These are phyloP conservation scores for Corchorus capsularis DNA, from an alignment of 345 rosid genomes.

Conservation along the genomic window DNA sequence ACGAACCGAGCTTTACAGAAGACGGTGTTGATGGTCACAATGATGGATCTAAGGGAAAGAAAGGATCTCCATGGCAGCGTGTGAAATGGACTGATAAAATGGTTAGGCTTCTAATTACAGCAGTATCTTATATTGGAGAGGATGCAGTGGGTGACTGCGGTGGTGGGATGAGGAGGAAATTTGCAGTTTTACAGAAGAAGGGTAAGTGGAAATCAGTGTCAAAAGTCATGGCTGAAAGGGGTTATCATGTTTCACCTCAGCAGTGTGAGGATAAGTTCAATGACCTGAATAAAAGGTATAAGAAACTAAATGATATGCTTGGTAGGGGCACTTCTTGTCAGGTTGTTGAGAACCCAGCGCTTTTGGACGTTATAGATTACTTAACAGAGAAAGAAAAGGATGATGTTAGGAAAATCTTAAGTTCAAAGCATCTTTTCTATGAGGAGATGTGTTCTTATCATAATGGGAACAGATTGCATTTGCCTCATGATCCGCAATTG, in stretches of 20 bases:
- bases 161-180: constrained; percentile 62
- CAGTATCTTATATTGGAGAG: constrained; percentile 85
- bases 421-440: constrained; percentile 88
- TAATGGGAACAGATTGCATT: constrained; percentile 77
- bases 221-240: constrained; percentile 86
- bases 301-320: constrained; percentile 89
- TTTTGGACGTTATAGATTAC: constrained; percentile 69
- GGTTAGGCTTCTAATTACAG: constrained; percentile 89
- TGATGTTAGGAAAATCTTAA: constrained; percentile 80
- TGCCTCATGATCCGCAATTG: constrained; percentile 86
- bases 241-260: constrained; percentile 87
- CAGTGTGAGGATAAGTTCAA: constrained; percentile 97
- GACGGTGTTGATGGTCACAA: constrained; percentile 64
- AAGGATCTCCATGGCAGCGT: constrained; percentile 86
- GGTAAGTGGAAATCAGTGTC: constrained; percentile 95
- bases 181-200: constrained; percentile 76
- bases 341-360: constrained; percentile 87
- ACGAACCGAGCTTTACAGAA: constrained; percentile 76
- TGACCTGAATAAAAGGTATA: constrained; percentile 90
- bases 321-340: constrained; percentile 92
- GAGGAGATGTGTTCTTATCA: constrained; percentile 99
- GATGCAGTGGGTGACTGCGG: constrained; percentile 55
- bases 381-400: constrained; percentile 80
- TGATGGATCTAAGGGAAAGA: constrained; percentile 53
- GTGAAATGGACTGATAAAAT: constrained; percentile 96